Evolutionary conservation across 306 rosid genomes (phyloP), one percentile per base, ranked within the genome.

Genomic region (Corylus heterophylla): DNA sequence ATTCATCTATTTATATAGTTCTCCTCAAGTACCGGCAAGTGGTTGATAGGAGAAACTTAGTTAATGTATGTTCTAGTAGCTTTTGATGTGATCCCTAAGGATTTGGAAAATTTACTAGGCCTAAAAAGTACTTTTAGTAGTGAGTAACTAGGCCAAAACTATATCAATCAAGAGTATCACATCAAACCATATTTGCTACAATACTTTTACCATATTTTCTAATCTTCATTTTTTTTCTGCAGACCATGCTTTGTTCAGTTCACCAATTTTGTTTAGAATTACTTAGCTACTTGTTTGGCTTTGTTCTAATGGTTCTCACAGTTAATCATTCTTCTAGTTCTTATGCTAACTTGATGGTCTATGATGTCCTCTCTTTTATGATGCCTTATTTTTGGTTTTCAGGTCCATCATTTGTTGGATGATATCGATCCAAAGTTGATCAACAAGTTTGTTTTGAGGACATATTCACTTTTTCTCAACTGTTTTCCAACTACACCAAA

Each of bases 401-500:
- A 93, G 99, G 98, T 96, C 74, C 52, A 76, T 70, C 63, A 61
- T 82, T 83, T 96, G 86, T 80, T 96, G 89, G 79, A 76, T 52
- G 94, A 66, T 85, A 84, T 96, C 27, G 97, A 93, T 85, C 82
- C 87, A 8, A 76, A 83, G 37, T 85, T 96, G 61, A 85, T 93
- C 12, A 69, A 80, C 73, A 90, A 87, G 76, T 89, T 80, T 85
- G 87, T 96, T 74, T 77, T 90, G 17, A 81, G 86, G 75, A 76
- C 42, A 69, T 86, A 85, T 75, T 87, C 92, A 77, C 84, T 90
- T 74, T 54, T 66, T 72, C 77, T 96, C 59, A 83, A 69, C 78
- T 75, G 86, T 82, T 93, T 96, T 83, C 92, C 86, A 5, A 94
- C 93, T 76, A 90, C 98, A 17, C 97, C 99, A 16, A 96, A 96